Percentiles rank a stretch among this genome's conserved stretches.
Evolutionary conservation across 148 eudicot species (phyloP).

Genomic region (Nepenthes gracilis): DNA sequence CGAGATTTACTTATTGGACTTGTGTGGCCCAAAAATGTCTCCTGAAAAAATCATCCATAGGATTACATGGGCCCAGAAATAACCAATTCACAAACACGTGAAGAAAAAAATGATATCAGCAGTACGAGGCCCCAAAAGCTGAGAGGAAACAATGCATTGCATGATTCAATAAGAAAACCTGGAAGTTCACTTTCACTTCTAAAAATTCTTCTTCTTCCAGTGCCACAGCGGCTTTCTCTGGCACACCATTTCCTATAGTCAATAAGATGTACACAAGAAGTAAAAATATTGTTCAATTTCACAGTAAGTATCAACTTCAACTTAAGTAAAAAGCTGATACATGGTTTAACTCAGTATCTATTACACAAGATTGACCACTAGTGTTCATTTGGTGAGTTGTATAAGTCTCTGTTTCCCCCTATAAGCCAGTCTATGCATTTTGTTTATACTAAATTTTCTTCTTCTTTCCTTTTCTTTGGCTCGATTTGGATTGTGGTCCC

Average conservation of each 20-base stretch:
- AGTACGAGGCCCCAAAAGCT: background rate
- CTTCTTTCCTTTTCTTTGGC: no score
- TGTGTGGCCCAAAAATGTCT: slow-evolving; percentile 92
- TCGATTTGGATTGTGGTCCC: no score
- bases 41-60: slow-evolving; percentile 24
- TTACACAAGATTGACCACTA: no score
- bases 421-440: no score
- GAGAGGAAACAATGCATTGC: background rate
- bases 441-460: no score
- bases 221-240: slow-evolving; percentile 12
- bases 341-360: no score
- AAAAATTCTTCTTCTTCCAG: slow-evolving; percentile 62
- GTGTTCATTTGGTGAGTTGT: no score
- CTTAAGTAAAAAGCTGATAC: no score
- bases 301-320: no score
- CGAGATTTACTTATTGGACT: slow-evolving; percentile 86
- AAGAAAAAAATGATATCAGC: background rate
- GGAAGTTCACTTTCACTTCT: slow-evolving; percentile 81
- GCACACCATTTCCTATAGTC: background rate
- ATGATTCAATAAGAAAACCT: slow-evolving; percentile 31
- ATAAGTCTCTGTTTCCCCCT: no score
- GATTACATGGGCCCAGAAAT: background rate
- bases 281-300: no score
- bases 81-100: background rate
- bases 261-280: no score